Conservation (phyloP, 108 stramenopile species). For the Phaeodactylum tricornutum region DNA sequence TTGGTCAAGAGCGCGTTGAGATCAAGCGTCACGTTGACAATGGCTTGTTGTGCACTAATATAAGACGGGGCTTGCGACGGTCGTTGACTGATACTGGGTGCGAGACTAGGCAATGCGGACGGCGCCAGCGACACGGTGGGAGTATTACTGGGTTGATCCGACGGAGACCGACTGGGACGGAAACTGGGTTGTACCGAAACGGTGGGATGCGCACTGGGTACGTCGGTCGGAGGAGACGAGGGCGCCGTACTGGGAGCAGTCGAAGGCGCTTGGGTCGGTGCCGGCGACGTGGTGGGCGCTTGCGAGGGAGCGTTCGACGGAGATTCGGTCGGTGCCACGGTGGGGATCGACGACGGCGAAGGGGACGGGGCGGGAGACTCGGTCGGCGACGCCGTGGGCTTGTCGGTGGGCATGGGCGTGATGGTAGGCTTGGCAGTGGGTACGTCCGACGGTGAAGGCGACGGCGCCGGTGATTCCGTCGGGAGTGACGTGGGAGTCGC, state of each 20-base stretch:
- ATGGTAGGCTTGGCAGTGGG: constrained; percentile 2
- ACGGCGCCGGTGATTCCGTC: constrained; percentile 10
- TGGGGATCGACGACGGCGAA: constrained; percentile 2
- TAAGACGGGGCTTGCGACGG: neutral
- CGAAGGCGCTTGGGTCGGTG: neutral
- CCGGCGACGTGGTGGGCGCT: neutral
- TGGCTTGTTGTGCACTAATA: neutral
- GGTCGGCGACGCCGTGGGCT: constrained; percentile 1
- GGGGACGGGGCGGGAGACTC: constrained; percentile 10
- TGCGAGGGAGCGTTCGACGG: neutral
- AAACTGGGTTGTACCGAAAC: too few relatives aligned
- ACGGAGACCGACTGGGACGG: too few relatives aligned
- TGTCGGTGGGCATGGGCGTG: constrained; percentile 1
- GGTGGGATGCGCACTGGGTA: neutral
- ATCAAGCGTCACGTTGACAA: neutral
- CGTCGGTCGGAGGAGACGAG: constrained; percentile 2
- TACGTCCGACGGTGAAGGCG: constrained; percentile 3
- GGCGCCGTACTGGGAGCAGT: neutral
- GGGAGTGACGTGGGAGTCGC: neutral
- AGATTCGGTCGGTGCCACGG: neutral
- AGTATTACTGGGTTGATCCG: neutral
- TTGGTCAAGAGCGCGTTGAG: neutral
- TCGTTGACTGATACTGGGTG: neutral
- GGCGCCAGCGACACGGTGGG: neutral
- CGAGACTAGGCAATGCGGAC: neutral